These are phyloP conservation scores for Penicillium sp. DNA, from an alignment of 2,329 filamentous ascomycete species.

Conservation along the genomic window DNA sequence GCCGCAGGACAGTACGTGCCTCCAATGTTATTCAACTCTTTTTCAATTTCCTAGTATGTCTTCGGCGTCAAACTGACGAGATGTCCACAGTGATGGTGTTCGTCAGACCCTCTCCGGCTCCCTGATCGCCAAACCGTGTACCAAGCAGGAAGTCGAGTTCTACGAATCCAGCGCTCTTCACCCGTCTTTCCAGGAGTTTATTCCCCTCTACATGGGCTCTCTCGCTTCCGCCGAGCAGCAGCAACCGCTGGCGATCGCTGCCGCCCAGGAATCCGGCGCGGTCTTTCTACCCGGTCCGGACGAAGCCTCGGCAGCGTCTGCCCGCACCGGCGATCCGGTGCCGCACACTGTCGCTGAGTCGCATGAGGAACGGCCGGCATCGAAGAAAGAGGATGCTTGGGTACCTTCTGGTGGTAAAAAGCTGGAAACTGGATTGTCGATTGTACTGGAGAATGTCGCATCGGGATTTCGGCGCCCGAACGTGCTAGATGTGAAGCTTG, in stretches of 20 bases:
- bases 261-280: conserved; percentile 44
- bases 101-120: conserved; percentile 76
- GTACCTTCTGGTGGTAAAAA: conserved; percentile 54
- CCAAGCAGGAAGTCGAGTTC: conserved; percentile 75
- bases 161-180: conserved; percentile 71
- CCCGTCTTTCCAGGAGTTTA: conserved; percentile 68
- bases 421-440: conserved; percentile 68
- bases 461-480: conserved; percentile 77
- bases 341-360: conserved; percentile 24
- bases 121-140: conserved; percentile 92
- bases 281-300: conserved; percentile 24
- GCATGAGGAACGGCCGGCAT: conserved; percentile 21
- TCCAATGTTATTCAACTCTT: neutral
- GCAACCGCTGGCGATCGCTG: conserved; percentile 36
- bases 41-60: too few species aligned
- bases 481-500: conserved; percentile 89
- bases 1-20: conserved; percentile 47
- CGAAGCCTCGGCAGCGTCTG: conserved; percentile 11
- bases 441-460: conserved; percentile 80
- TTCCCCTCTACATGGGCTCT: conserved; percentile 80
- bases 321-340: conserved; percentile 15
- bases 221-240: conserved; percentile 61
- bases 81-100: conserved; percentile 68
- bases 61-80: neutral
- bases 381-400: conserved; percentile 32